phyloP scores from a whole-genome alignment of 208 protist species.

The Crithidia fasciculata region DNA sequence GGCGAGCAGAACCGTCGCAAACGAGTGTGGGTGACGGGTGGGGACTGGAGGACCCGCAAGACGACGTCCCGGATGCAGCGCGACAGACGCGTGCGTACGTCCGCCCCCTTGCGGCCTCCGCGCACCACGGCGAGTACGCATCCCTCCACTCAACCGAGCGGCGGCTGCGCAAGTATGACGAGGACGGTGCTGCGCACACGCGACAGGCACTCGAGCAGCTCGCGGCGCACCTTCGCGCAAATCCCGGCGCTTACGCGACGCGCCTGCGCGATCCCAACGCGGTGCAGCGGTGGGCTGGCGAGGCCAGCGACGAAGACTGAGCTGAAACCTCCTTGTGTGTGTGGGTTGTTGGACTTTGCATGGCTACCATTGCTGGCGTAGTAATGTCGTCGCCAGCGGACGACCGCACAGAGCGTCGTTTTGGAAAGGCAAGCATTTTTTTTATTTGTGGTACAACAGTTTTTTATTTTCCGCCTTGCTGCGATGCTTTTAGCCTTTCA shows the following conservation, averaged over 20 bases:
- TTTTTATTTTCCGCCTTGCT: too few relatives aligned
- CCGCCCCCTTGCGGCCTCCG: conserved; percentile 14
- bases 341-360: neutral
- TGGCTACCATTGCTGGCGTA: too few relatives aligned
- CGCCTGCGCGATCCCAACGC: conserved; percentile 62
- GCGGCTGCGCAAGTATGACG: conserved; percentile 51
- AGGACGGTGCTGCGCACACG: conserved; percentile 56
- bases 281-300: conserved; percentile 61
- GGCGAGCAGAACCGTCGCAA: neutral
- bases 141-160: conserved; percentile 6
- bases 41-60: conserved; percentile 8
- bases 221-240: conserved; percentile 46
- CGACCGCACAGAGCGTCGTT: too few relatives aligned
- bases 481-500: too few relatives aligned
- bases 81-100: conserved; percentile 26
- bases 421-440: too few relatives aligned
- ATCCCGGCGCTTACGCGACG: conserved; percentile 51
- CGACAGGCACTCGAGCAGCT: conserved; percentile 60
- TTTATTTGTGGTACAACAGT: too few relatives aligned
- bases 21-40: neutral
- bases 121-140: conserved; percentile 8
- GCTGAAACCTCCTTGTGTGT: neutral
- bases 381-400: too few relatives aligned
- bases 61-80: conserved; percentile 21
- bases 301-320: conserved; percentile 13